Conservation (phyloP, 176 grass and related monocot species). For the Avena sativa region DNA sequence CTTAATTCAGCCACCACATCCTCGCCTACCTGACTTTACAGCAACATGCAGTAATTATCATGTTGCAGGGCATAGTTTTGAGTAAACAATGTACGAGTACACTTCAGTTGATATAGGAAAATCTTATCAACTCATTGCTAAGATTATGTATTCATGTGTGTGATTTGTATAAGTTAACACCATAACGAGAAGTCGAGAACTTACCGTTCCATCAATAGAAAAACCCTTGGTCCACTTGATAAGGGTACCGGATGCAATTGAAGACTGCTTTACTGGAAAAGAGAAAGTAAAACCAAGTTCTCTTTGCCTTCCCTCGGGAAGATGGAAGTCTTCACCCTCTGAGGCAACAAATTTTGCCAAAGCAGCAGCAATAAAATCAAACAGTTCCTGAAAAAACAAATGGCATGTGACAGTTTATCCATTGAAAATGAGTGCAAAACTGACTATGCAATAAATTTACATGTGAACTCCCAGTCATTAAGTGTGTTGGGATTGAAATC, state of each 20-base stretch:
- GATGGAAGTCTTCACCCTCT: slow-evolving; percentile 70
- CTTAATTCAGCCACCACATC: slow-evolving; percentile 81
- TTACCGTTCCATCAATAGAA: slow-evolving; percentile 69
- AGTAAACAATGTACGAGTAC: background rate
- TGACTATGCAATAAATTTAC: slow-evolving; percentile 38
- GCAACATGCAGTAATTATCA: slow-evolving; percentile 10
- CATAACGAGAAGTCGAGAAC: slow-evolving; percentile 37
- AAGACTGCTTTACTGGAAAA: slow-evolving; percentile 84
- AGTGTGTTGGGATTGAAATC: slow-evolving; percentile 71
- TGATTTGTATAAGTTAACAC: background rate
- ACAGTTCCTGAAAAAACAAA: slow-evolving; percentile 67
- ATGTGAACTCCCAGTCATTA: slow-evolving; percentile 72
- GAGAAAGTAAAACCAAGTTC: slow-evolving; percentile 93
- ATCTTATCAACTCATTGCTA: background rate
- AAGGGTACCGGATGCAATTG: slow-evolving; percentile 75
- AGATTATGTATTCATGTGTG: background rate
- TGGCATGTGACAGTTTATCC: background rate
- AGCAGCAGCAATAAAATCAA: slow-evolving; percentile 75
- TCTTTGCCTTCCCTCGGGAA: slow-evolving; percentile 70
- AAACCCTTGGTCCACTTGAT: slow-evolving; percentile 96
- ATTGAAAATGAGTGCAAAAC: background rate
- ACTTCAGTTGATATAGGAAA: background rate
- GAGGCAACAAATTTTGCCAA: slow-evolving; percentile 73
- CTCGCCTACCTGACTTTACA: slow-evolving; percentile 61
- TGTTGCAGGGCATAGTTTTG: background rate